Evolutionary conservation across 2,329 filamentous ascomycete species (phyloP), one percentile per base, ranked within the genome.

Genomic region (Sarocladium kiliense): DNA sequence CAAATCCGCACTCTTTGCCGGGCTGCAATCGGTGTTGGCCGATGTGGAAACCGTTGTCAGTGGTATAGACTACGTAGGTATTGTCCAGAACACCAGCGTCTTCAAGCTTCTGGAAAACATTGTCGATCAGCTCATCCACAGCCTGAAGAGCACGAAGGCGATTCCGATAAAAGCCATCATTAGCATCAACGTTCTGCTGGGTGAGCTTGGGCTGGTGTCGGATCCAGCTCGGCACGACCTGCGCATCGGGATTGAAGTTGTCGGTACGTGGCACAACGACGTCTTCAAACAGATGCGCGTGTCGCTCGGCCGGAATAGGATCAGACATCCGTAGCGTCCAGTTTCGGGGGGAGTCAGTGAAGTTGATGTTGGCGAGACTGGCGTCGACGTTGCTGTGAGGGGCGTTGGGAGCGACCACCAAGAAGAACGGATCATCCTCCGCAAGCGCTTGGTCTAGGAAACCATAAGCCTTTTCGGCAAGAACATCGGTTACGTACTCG

Each of bases 201-300:
- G 62, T 68, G 2, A 69, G 59, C 49, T 61, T 65, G 1, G 71
- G 68, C 4, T 77, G 71, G 10, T 65, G 58, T 3, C 65, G 64
- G 37, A 79, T 65, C 76, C 77, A 80, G 34, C 70, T 72, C 3
- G 71, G 77, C 2, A 72, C 73, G 2, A 69, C 69, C 0, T 71
- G 59, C n/a, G 59, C 57, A 11, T 62, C 61, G 0, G 85, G 84
- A 63, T 90, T 89, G 70, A 89, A 89, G 62, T 85, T 81, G 0
- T 74, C 70, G 0, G 77, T 84, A n/a, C 86, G 72, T 0, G 87
- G 86, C 0, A 89, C 78, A 27, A 74, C 78, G 3, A 74, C 77
- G 57, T 80, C 75, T 6, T 74, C 60, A 62, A 89, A 89, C 0
- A 88, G 72, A 60, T 84, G 68, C 26, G 76, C 72, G 61, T 89